Base-by-base conservation (phyloP, 305 asterid genomes). In the Fraxinus floribunda region DNA sequence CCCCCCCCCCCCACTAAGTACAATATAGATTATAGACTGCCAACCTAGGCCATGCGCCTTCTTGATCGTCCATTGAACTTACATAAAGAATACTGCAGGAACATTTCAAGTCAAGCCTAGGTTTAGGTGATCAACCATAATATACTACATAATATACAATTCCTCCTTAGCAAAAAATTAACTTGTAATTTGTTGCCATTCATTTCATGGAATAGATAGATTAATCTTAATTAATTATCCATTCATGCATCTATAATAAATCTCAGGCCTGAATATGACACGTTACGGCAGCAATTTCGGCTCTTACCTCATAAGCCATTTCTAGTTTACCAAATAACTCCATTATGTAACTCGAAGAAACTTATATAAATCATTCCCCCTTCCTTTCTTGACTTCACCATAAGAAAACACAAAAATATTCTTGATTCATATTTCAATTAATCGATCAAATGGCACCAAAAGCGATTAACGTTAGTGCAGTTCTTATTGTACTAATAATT, bases 391-490 rank as follows among this genome's bases (percentile, higher is more conserved):
- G 60, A 60, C 74, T 49, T 57, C 81, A 76, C 55, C 76, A 62
- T 62, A 62, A 66, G 41, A 36, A 13, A 16, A 4, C 18, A 41
- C 70, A 18, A 11, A 22, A 4, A 35, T 0, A 1, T 10, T 68
- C 57, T 36, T 32, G 2, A 38, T 78, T 68, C 77, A 32, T 16
- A 66, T 18, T 84, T 30, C 44, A 84, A 0, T 44, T 38, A 60
- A 70, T 9, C 30, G 1, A 86, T 60, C 55, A 80, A 86, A 90
- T 90, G 93, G 90, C 89, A 73, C 85, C 86, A 82, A 88, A 83
- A 81, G 81, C 60, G 78, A 57, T 76, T 30, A 66, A 22, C 32
- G 20, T 78, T 22, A 85, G 60, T 22, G 13, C 32, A 32, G 29
- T 86, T 10, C 1, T 85, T 66, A 66, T 66, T 66, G 4, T 74